Evolutionary conservation across 1,284 basidiomycete genomes (phyloP).

Genomic region (Rhodotorula sp.): DNA sequence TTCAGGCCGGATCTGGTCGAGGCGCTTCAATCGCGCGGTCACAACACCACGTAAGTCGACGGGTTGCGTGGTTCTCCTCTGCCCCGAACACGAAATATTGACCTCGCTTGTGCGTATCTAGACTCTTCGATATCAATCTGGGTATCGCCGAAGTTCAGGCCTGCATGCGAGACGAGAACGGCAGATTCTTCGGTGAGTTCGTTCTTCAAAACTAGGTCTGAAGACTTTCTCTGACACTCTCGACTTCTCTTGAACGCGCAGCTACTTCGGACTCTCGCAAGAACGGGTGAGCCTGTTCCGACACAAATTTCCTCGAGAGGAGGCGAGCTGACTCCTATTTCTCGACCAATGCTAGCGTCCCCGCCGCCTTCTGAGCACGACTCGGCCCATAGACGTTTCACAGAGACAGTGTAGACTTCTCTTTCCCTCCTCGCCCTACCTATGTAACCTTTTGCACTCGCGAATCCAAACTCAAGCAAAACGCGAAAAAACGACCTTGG

Average conservation of each 20-base stretch:
- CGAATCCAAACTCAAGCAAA: background rate
- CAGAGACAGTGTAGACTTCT: background rate
- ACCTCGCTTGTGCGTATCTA: background rate
- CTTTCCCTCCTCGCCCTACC: no score
- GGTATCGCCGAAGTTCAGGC: slow-evolving; percentile 71
- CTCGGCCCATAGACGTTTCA: background rate
- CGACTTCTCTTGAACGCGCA: background rate
- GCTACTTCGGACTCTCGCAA: slow-evolving; percentile 10
- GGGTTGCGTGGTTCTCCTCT: background rate
- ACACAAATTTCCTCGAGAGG: no score
- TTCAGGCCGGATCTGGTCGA: slow-evolving; percentile 60
- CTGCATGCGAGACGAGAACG: slow-evolving; percentile 53
- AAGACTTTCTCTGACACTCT: background rate
- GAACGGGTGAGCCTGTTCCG: slow-evolving; percentile 3
- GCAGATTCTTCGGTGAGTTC: slow-evolving; percentile 30
- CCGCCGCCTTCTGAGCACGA: background rate
- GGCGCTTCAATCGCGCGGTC: slow-evolving; percentile 63
- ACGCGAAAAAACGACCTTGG: background rate
- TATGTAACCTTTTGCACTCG: no score
- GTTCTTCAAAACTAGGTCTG: no score
- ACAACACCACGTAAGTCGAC: slow-evolving; percentile 60
- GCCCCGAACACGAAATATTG: background rate
- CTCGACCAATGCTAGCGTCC: background rate
- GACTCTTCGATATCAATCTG: slow-evolving; percentile 56
- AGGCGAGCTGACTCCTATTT: no score